Base-by-base conservation (phyloP, 257 asterid genomes). In the Lavandula angustifolia region DNA sequence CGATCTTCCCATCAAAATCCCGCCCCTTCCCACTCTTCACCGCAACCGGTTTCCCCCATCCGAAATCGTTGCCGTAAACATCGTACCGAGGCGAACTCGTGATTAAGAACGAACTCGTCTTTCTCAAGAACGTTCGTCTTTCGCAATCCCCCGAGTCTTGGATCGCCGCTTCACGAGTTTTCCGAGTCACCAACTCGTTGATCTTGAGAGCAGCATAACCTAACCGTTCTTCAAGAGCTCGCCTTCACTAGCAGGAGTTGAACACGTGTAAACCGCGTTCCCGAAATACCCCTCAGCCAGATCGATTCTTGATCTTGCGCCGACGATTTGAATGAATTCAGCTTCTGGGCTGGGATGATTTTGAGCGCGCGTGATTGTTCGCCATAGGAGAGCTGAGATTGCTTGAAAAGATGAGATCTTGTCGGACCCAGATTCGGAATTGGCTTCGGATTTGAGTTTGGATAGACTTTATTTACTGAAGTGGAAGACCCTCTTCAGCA, bases 41-140 rank as follows among this genome's bases (percentile, higher is more conserved):
- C 0, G 81, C 84, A 0, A 81, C 7, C 0, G 88, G 82, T 61
- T 71, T 74, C 0, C 95, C 95, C 75, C 85, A 78, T 10, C 94
- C 85, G 18, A 83, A 83, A 35, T 83, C 87, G 9, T 61, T 74
- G 0, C 78, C 85, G 12, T 86, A 80, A 64, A 86, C 80, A 50
- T 80, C 22, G 69, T 73, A 69, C 51, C 88, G 64, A 1, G 88
- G 84, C 2, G 87, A 84, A 38, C 87, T 76, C 14, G 69, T 56
- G 9, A 79, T 38, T 5, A 61, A 9, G 9, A 71, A 54, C 11
- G n/a, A 4, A 1, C 1, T 32, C 10, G 53, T 5, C 35, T 6
- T 10, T 49, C 44, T 43, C 8, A 0, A 0, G 0, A 74, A 3
- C 31, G 2, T 29, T 0, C 82, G 84, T n/a, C 51, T 66, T 27